Evolutionary conservation across 768 basidiomycete genomes (phyloP).

Genomic region (Gymnopilus dilepis): DNA sequence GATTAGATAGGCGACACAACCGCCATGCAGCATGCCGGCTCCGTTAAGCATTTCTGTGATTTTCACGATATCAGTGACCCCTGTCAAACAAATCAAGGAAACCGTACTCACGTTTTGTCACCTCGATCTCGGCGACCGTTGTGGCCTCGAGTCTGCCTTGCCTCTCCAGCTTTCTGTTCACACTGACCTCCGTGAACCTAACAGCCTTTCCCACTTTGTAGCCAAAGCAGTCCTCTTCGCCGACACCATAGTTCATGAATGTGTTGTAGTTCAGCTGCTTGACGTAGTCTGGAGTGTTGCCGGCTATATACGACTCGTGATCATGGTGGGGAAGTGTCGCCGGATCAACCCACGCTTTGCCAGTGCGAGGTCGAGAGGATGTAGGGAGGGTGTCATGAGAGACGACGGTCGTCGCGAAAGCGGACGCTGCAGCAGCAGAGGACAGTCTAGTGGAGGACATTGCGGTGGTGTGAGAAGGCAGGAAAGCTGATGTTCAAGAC

Average conservation of each 20-base stretch:
- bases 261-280: constrained; percentile 75
- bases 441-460: constrained; percentile 39
- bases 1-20: constrained; percentile 73
- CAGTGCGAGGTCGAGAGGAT: constrained; percentile 28
- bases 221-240: constrained; percentile 64
- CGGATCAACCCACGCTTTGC: constrained; percentile 69
- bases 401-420: constrained; percentile 31
- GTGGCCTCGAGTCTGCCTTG: constrained; percentile 63
- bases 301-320: constrained; percentile 60
- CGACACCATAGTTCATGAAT: constrained; percentile 73
- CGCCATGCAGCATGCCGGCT: constrained; percentile 79
- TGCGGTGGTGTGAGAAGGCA: constrained; percentile 18
- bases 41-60: constrained; percentile 73
- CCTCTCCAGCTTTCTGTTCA: constrained; percentile 49
- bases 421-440: constrained; percentile 32
- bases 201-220: constrained; percentile 63
- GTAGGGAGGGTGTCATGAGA: constrained; percentile 29
- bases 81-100: background rate
- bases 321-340: constrained; percentile 61
- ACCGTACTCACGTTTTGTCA: constrained; percentile 59
- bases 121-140: constrained; percentile 64
- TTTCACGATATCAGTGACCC: constrained; percentile 9
- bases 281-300: constrained; percentile 64
- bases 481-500: constrained; percentile 15
- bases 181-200: constrained; percentile 63